Evolutionary conservation across 768 basidiomycete species (phyloP).

Genomic region (Austroboletus eburneus): DNA sequence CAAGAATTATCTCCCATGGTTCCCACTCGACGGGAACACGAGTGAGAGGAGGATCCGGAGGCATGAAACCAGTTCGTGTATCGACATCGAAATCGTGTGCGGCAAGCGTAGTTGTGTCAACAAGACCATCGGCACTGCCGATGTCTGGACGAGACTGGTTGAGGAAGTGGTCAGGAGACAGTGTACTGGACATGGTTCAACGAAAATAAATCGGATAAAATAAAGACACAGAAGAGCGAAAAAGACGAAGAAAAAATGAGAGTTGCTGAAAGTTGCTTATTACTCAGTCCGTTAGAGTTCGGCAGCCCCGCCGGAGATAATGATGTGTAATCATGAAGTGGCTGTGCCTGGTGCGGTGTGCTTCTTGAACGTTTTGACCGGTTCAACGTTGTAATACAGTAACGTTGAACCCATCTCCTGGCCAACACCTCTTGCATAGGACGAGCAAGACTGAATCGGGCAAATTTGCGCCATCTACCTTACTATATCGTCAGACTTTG

Average conservation of each 20-base stretch:
- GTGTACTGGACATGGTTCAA: constrained; percentile 9
- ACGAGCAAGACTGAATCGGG: no score
- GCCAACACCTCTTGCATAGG: no score
- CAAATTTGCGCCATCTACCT: no score
- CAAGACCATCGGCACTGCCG: constrained; percentile 19
- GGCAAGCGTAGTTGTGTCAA: constrained; percentile 62
- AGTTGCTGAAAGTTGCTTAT: no score
- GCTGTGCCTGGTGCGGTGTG: no score
- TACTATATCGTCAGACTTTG: no score
- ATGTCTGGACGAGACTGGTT: constrained; percentile 32
- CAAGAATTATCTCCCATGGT: constrained; percentile 65
- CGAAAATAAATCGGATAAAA: background rate
- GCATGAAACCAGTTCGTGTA: constrained; percentile 87
- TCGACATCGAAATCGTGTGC: constrained; percentile 93
- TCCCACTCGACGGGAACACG: constrained; percentile 64
- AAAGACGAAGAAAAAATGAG: no score
- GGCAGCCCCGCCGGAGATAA: background rate
- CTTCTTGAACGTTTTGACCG: no score
- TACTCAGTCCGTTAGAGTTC: background rate
- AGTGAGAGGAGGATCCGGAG: constrained; percentile 63
- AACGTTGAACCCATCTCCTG: no score
- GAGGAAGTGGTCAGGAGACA: constrained; percentile 32
- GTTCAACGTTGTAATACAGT: no score
- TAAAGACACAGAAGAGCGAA: no score
- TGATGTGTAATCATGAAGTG: background rate